phyloP scores from a whole-genome alignment of 2,329 filamentous ascomycete species.

The Colletotrichum sp. region DNA sequence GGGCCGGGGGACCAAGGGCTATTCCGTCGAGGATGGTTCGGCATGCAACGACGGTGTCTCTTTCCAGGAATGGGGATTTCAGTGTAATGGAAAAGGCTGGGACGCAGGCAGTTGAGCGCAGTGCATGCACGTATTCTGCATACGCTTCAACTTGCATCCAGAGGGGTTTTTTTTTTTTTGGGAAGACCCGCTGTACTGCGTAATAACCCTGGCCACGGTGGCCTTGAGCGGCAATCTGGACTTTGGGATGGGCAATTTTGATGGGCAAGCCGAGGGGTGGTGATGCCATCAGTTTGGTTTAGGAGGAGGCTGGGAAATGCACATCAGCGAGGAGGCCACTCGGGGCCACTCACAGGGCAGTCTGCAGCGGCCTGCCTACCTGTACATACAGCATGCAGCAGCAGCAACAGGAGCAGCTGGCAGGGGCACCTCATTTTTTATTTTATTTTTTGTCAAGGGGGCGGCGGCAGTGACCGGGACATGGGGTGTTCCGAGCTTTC shows the following conservation, averaged over 20 bases:
- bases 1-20: not conserved
- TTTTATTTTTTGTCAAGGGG: not conserved
- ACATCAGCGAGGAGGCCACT: slow-evolving; percentile 2
- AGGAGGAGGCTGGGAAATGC: slow-evolving; percentile 4
- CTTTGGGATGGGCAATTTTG: not conserved
- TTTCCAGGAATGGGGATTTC: not conserved
- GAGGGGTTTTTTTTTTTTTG: not conserved
- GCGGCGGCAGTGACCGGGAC: slow-evolving; percentile 13
- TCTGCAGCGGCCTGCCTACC: not conserved
- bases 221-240: not conserved
- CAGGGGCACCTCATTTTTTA: not conserved
- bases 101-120: not conserved
- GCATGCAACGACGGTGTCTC: not conserved
- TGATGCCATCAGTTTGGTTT: slow-evolving; percentile 13
- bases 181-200: not conserved
- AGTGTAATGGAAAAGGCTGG: slow-evolving; percentile 15
- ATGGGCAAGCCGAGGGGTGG: slow-evolving; percentile 1
- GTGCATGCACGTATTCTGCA: slow-evolving; percentile 6
- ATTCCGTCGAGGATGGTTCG: not conserved
- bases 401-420: not conserved
- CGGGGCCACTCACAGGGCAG: not conserved
- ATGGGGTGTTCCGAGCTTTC: not conserved
- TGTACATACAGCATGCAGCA: not conserved
- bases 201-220: not conserved
- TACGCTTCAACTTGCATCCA: not conserved